Conservation (phyloP, 805 yeast species). For the Candida sonorensis region DNA sequence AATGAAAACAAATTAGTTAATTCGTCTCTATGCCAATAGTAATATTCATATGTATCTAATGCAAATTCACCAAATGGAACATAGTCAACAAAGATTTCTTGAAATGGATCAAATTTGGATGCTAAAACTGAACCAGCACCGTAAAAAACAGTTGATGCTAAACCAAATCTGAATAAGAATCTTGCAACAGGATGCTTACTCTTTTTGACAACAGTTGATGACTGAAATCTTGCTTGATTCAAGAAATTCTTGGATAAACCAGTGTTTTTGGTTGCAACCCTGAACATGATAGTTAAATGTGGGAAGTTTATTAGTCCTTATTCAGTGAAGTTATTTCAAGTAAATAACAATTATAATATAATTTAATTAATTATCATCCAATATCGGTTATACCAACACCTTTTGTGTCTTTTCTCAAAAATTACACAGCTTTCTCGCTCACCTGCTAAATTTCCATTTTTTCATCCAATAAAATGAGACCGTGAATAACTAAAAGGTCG, state of each 20-base stretch:
- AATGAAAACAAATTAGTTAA: constrained; percentile 8
- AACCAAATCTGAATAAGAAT: constrained; percentile 20
- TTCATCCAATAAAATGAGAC: constrained; percentile 1
- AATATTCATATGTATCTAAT: constrained; percentile 42
- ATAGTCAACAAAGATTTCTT: constrained; percentile 54
- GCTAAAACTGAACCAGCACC: constrained; percentile 57
- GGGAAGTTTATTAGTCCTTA: too few species aligned
- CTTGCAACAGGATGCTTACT: constrained; percentile 20
- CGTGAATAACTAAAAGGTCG: too few species aligned
- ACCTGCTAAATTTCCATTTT: not conserved
- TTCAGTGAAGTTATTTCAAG: too few species aligned
- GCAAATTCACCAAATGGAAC: constrained; percentile 58
- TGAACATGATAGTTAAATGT: constrained; percentile 5
- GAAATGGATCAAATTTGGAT: constrained; percentile 49
- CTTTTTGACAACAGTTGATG: constrained; percentile 15
- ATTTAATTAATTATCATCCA: too few species aligned
- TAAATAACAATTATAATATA: too few species aligned
- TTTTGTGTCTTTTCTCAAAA: too few species aligned
- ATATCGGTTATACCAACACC: too few species aligned
- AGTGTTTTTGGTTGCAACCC: constrained; percentile 7
- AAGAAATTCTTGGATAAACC: constrained; percentile 7
- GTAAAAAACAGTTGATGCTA: constrained; percentile 31
- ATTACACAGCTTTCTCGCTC: too few species aligned
- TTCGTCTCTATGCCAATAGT: constrained; percentile 20
- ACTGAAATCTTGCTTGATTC: constrained; percentile 17